A percentile compares a stretch with the other conserved stretches of the same genome.
Conservation (phyloP, 768 basidiomycete genomes). For the Naganishia onofrii region DNA sequence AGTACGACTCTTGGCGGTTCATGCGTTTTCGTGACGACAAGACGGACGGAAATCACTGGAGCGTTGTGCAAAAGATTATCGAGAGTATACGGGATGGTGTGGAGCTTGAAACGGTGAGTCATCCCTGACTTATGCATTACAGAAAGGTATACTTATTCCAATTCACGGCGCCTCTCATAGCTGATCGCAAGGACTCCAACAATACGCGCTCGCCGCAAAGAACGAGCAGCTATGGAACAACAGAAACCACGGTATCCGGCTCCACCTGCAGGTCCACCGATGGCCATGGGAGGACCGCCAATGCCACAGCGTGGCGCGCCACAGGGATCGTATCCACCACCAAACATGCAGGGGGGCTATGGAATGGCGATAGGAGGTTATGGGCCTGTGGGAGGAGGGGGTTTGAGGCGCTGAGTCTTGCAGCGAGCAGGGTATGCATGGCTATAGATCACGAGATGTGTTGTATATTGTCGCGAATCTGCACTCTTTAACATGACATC, state of each 20-base stretch:
- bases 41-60: slow-evolving; percentile 80
- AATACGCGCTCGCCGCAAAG: slow-evolving; percentile 28
- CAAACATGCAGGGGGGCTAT: background rate
- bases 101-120: slow-evolving; percentile 45
- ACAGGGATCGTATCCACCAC: slow-evolving; percentile 5
- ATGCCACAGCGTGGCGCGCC: slow-evolving; percentile 1
- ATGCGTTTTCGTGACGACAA: slow-evolving; percentile 95
- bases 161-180: slow-evolving; percentile 53
- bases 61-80: slow-evolving; percentile 81
- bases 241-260: slow-evolving; percentile 3
- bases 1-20: slow-evolving; percentile 69
- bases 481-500: too few species aligned
- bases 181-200: slow-evolving; percentile 64
- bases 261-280: slow-evolving; percentile 12
- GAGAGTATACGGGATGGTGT: slow-evolving; percentile 91
- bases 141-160: background rate
- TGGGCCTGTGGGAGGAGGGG: background rate
- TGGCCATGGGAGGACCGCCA: background rate
- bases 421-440: background rate
- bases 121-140: background rate
- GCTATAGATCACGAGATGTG: background rate
- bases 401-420: background rate
- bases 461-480: too few species aligned
- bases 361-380: slow-evolving; percentile 13
- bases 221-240: slow-evolving; percentile 30